Conservation (phyloP, 78 protist genomes). For the Tieghemostelium lacteum region DNA sequence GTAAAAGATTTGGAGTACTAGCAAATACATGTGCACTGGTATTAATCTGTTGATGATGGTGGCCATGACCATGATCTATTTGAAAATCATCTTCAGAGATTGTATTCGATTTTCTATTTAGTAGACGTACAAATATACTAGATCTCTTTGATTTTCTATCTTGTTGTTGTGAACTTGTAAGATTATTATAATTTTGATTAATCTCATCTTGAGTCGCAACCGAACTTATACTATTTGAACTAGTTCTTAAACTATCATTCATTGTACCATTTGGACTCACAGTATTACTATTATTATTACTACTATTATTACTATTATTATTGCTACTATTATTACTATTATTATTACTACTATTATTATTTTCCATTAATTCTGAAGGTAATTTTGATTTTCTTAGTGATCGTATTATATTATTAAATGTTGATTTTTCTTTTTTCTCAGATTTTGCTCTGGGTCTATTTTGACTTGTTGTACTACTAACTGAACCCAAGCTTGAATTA, state of each 20-base stretch:
- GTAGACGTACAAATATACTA: conserved; percentile 55
- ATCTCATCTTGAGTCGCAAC: not conserved
- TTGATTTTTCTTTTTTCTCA: conserved; percentile 30
- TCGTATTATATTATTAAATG: not conserved
- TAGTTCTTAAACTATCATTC: not conserved
- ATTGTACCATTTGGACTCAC: not conserved
- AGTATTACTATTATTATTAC: too few relatives aligned
- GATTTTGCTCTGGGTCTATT: conserved; percentile 24
- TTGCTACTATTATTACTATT: not conserved
- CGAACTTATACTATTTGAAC: conserved; percentile 12
- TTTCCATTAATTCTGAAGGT: not conserved
- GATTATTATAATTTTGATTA: not conserved
- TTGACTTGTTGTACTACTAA: not conserved
- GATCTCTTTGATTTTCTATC: conserved; percentile 42
- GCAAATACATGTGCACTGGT: conserved; percentile 2
- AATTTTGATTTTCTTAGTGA: not conserved
- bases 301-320: not conserved
- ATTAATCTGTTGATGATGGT: not conserved
- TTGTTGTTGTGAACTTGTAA: not conserved
- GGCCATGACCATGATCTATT: conserved; percentile 10
- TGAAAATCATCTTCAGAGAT: conserved; percentile 47
- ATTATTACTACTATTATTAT: not conserved
- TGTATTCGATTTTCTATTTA: conserved; percentile 23
- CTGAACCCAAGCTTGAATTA: not conserved
- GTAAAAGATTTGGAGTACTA: conserved; percentile 14